Evolutionary conservation across 768 basidiomycete species (phyloP).

Genomic region (Psilocybe sp.): DNA sequence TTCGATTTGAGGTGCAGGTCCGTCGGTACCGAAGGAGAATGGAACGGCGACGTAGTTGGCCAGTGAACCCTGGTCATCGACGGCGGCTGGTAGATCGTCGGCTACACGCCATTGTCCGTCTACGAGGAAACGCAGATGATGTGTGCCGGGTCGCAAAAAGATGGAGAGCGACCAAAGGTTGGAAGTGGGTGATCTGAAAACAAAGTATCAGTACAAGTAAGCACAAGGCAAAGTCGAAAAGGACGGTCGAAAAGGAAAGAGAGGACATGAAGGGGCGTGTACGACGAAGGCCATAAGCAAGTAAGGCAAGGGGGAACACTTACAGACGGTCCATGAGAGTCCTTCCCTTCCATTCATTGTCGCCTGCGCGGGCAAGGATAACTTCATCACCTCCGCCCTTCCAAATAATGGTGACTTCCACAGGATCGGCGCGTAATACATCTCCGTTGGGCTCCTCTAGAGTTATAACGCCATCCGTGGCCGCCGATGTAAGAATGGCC

Average conservation of each 20-base stretch:
- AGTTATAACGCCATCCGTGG: neutral
- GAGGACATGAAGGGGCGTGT: slow-evolving; percentile 6
- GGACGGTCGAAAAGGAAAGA: neutral
- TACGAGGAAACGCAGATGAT: slow-evolving; percentile 93
- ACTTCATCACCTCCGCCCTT: slow-evolving; percentile 62
- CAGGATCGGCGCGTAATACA: slow-evolving; percentile 25
- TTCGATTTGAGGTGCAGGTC: too few relatives aligned
- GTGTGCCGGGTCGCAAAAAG: slow-evolving; percentile 79
- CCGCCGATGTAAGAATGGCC: too few relatives aligned
- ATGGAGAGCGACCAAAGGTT: slow-evolving; percentile 36
- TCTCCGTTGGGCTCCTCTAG: slow-evolving; percentile 12
- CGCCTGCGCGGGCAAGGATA: slow-evolving; percentile 67
- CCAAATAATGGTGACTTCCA: slow-evolving; percentile 61
- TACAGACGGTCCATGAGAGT: slow-evolving; percentile 64
- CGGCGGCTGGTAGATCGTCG: slow-evolving; percentile 76
- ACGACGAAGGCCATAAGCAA: slow-evolving; percentile 8
- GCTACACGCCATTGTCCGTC: slow-evolving; percentile 85
- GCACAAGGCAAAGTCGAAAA: slow-evolving; percentile 6
- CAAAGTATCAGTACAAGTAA: slow-evolving; percentile 4
- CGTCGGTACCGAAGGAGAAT: slow-evolving; percentile 14
- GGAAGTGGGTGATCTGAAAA: neutral
- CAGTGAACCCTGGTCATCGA: slow-evolving; percentile 90
- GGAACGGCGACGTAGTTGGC: slow-evolving; percentile 90
- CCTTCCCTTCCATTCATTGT: slow-evolving; percentile 74
- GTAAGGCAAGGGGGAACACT: slow-evolving; percentile 22